These are phyloP conservation scores for Cladosporium oxysporum DNA, from an alignment of 2,329 filamentous ascomycete species.

Conservation along the genomic window DNA sequence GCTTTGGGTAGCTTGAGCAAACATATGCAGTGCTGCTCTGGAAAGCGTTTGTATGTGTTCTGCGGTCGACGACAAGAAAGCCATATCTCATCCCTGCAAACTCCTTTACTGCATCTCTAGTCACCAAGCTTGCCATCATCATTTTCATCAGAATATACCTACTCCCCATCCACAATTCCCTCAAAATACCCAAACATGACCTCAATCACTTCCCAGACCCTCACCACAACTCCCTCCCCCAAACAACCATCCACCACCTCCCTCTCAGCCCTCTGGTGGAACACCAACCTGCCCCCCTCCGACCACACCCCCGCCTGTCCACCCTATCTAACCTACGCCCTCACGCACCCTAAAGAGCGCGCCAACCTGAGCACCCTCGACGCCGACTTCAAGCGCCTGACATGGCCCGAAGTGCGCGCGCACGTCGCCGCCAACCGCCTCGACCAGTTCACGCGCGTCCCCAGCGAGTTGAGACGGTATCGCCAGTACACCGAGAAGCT, in stretches of 20 bases:
- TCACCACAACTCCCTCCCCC: background rate
- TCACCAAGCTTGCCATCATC: background rate
- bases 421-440: conserved; percentile 69
- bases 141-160: background rate
- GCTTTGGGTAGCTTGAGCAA: background rate
- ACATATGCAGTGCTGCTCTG: background rate
- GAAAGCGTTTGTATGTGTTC: background rate
- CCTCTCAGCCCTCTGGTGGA: conserved; percentile 56
- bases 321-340: conserved; percentile 62
- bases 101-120: background rate
- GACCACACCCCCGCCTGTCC: conserved; percentile 70
- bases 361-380: conserved; percentile 72
- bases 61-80: background rate
- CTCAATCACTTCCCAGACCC: background rate
- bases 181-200: background rate
- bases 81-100: background rate
- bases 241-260: background rate
- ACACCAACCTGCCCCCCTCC: conserved; percentile 70
- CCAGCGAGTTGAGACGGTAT: conserved; percentile 78
- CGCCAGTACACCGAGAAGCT: conserved; percentile 67
- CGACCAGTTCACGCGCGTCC: conserved; percentile 73
- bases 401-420: conserved; percentile 69
- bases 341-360: conserved; percentile 63
- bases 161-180: background rate
- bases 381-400: conserved; percentile 59